These are phyloP conservation scores for Phragmites australis DNA, from an alignment of 176 grass and related monocot species.

Conservation along the genomic window DNA sequence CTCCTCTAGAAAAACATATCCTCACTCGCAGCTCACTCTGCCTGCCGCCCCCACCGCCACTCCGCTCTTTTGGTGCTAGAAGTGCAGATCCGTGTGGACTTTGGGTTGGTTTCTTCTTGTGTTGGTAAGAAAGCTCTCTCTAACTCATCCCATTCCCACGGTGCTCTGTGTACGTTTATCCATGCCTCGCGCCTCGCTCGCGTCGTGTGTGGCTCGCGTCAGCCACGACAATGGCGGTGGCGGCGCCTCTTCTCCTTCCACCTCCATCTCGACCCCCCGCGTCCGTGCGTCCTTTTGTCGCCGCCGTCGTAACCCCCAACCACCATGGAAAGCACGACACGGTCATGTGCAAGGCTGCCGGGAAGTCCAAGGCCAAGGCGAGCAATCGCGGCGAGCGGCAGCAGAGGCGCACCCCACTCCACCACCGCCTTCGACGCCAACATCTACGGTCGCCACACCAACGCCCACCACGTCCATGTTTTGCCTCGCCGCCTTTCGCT, in stretches of 20 bases:
- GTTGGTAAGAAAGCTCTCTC: no score
- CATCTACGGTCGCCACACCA: conserved; percentile 56
- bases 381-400: conserved; percentile 32
- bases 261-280: conserved; percentile 19
- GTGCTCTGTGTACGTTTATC: not conserved
- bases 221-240: conserved; percentile 39
- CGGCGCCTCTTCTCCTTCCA: conserved; percentile 45
- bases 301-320: not conserved
- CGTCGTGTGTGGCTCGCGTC: not conserved
- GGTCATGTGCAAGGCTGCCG: conserved; percentile 33
- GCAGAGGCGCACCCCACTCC: conserved; percentile 56
- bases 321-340: conserved; percentile 25
- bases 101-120: no score
- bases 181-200: not conserved
- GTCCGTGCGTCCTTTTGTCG: not conserved
- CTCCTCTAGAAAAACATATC: no score
- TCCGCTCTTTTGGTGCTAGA: no score
- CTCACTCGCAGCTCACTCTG: no score
- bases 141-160: no score
- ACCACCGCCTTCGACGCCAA: conserved; percentile 54
- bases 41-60: no score
- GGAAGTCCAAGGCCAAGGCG: conserved; percentile 14
- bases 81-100: no score
- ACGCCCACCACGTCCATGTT: conserved; percentile 63
- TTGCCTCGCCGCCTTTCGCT: conserved; percentile 64